Evolutionary conservation across 208 protist species (phyloP).

Genomic region (Vickermania ingenoplastis): DNA sequence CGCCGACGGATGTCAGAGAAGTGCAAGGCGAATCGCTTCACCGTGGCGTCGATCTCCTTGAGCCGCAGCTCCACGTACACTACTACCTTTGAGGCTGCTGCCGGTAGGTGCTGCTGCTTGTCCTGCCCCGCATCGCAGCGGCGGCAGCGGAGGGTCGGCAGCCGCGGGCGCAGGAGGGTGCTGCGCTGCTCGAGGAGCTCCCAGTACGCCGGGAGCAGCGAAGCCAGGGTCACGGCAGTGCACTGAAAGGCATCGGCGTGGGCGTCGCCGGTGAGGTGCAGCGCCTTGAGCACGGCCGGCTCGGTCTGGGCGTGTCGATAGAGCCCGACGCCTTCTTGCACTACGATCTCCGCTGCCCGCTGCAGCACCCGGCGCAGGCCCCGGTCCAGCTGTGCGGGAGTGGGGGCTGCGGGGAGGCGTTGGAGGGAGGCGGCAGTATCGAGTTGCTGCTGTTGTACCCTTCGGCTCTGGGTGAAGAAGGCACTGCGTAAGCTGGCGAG

Average conservation of each 20-base stretch:
- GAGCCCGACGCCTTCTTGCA: neutral
- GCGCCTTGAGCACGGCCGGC: neutral
- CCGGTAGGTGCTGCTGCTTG: no score
- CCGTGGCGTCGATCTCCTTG: neutral
- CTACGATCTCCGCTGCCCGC: neutral
- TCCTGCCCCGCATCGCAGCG: neutral
- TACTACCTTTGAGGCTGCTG: neutral
- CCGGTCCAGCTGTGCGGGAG: no score
- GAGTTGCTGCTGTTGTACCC: no score
- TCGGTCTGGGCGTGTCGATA: neutral
- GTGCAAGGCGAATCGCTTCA: neutral
- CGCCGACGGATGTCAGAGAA: neutral
- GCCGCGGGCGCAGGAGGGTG: neutral
- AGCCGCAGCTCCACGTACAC: neutral
- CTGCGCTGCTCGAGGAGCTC: neutral
- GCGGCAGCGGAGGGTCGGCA: neutral
- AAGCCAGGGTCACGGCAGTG: neutral
- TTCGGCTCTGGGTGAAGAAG: no score
- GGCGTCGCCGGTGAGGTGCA: neutral
- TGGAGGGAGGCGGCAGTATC: no score
- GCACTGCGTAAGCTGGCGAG: no score
- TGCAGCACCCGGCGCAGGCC: neutral
- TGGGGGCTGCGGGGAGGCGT: no score
- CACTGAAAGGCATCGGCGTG: neutral
- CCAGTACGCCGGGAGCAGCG: neutral